Evolutionary conservation across 1,139 yeast genomes (phyloP).

Genomic region (Yamadazyma atmosphaerica): DNA sequence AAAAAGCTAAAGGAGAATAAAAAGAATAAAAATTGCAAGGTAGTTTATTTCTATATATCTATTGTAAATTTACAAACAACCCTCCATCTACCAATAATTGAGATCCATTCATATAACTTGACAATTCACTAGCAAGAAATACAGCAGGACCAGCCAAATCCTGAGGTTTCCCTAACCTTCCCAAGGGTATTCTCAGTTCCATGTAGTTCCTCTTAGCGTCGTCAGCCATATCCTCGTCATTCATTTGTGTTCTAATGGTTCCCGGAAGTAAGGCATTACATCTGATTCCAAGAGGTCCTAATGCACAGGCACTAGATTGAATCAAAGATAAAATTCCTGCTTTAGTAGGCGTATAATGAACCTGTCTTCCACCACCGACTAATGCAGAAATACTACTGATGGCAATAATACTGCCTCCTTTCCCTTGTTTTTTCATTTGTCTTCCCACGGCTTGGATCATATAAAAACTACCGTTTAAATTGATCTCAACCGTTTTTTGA

Average conservation of each 20-base stretch:
- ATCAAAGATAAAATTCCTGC: conserved; percentile 47
- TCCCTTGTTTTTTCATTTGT: conserved; percentile 45
- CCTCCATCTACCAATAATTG: conserved; percentile 51
- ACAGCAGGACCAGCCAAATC: conserved; percentile 51
- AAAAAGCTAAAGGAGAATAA: too few species aligned
- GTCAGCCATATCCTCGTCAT: conserved; percentile 37
- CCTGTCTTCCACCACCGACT: conserved; percentile 39
- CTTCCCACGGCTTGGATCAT: conserved; percentile 48
- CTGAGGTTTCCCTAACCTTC: conserved; percentile 41
- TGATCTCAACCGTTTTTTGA: conserved; percentile 31
- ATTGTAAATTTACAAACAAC: conserved; percentile 43
- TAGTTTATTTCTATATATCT: conserved; percentile 8
- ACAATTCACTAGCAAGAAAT: conserved; percentile 45
- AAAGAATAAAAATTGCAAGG: too few species aligned
- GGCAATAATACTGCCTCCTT: conserved; percentile 48
- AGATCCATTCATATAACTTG: conserved; percentile 44
- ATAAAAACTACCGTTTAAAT: conserved; percentile 45
- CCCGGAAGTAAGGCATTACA: conserved; percentile 47
- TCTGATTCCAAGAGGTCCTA: conserved; percentile 40
- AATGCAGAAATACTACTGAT: conserved; percentile 40
- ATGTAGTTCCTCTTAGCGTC: conserved; percentile 29
- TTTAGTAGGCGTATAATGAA: conserved; percentile 49
- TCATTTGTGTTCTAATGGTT: conserved; percentile 40
- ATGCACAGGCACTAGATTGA: conserved; percentile 44
- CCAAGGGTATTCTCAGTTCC: conserved; percentile 46